Evolutionary conservation across 306 rosid genomes (phyloP).

Genomic region (Dryas drummondii): DNA sequence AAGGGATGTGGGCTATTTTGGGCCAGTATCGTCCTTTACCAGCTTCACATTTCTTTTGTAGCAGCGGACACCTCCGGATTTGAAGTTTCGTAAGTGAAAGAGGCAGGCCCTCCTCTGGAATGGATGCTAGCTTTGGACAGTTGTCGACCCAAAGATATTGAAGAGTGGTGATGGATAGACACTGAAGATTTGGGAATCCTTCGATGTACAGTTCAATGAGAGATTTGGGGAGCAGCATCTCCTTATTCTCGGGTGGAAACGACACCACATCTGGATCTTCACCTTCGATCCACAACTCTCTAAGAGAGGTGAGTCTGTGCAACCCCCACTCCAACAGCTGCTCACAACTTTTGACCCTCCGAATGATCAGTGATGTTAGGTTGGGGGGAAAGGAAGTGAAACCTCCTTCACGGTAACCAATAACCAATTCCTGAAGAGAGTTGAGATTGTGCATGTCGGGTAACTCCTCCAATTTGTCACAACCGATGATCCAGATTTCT

Average conservation of each 20-base stretch:
- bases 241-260: constrained; percentile 18
- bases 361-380: constrained; percentile 7
- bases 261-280: constrained; percentile 1
- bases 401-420: neutral
- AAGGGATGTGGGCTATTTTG: constrained; percentile 27
- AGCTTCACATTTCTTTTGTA: constrained; percentile 16
- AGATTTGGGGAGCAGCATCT: constrained; percentile 23
- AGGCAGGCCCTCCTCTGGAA: constrained; percentile 21
- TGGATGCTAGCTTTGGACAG: constrained; percentile 18
- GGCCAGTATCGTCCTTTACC: constrained; percentile 24
- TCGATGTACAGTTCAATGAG: neutral
- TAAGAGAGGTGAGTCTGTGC: constrained; percentile 23
- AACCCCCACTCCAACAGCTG: constrained; percentile 13
- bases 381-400: constrained; percentile 13
- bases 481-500: no score
- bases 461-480: no score
- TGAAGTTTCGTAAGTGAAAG: constrained; percentile 16
- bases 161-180: neutral
- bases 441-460: neutral
- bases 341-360: constrained; percentile 2
- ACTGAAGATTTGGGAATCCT: constrained; percentile 16
- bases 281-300: neutral
- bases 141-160: neutral
- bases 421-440: constrained; percentile 16
- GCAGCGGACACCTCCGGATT: constrained; percentile 16